Percentiles rank a stretch among this genome's conserved stretches.
phyloP scores from a whole-genome alignment of 2,329 filamentous ascomycete species.

The Fusarium chlamydosporum region DNA sequence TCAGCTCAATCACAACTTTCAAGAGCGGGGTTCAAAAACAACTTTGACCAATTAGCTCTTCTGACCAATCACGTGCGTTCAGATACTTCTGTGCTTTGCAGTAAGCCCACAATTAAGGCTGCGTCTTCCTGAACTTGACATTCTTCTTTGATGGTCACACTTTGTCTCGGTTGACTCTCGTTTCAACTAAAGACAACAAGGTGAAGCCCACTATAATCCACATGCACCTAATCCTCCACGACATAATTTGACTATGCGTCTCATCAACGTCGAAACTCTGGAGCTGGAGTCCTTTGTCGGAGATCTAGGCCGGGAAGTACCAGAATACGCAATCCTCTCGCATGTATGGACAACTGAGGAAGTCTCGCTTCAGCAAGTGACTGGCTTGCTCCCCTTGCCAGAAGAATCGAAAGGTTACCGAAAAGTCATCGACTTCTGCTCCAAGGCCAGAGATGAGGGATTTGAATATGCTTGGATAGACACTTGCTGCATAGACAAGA shows the following conservation, averaged over 20 bases:
- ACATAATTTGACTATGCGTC: conserved; percentile 3
- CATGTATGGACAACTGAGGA: conserved; percentile 25
- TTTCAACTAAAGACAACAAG: fast-evolving
- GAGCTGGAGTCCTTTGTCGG: conserved; percentile 22
- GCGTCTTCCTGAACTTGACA: background rate
- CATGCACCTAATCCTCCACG: no score
- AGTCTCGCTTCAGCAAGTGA: conserved; percentile 10
- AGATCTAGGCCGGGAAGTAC: conserved; percentile 10
- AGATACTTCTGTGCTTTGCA: background rate
- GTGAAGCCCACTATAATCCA: background rate
- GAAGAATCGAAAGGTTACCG: conserved; percentile 17
- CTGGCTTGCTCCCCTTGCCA: background rate
- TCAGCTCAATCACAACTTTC: background rate
- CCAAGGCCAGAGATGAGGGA: conserved; percentile 18
- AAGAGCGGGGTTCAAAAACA: background rate
- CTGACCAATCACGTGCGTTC: background rate
- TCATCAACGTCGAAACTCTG: conserved; percentile 25
- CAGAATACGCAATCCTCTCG: conserved; percentile 19
- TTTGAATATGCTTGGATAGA: conserved; percentile 30
- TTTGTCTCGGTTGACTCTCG: no score
- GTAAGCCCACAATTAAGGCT: background rate
- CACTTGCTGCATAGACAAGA: conserved; percentile 31
- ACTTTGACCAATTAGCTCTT: background rate
- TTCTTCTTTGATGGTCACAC: no score
- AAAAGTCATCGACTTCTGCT: conserved; percentile 24